Conservation (phyloP, 2,329 filamentous ascomycete species). For the Metarhizium robertsii region DNA sequence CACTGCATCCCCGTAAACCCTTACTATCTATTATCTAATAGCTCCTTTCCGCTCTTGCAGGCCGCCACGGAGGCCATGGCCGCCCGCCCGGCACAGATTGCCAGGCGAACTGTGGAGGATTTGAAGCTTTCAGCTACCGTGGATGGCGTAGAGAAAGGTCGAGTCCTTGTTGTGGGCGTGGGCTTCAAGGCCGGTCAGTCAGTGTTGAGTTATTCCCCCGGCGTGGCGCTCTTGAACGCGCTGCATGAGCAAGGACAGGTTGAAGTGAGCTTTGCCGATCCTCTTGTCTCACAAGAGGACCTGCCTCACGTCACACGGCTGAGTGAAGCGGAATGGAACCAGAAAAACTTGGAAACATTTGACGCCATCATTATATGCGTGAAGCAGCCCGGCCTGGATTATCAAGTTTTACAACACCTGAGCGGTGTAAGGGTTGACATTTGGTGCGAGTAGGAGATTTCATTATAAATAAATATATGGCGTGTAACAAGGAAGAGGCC, state of each 20-base stretch:
- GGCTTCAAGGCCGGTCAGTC: conserved; percentile 42
- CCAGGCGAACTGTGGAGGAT: conserved; percentile 22
- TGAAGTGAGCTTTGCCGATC: not conserved
- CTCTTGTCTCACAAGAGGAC: not conserved
- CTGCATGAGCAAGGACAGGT: not conserved
- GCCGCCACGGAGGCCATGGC: conserved; percentile 34
- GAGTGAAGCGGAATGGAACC: not conserved
- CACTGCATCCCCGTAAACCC: conserved; percentile 50
- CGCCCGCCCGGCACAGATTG: conserved; percentile 29
- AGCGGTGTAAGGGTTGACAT: not conserved
- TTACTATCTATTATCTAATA: conserved; percentile 41
- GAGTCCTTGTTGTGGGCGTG: conserved; percentile 35
- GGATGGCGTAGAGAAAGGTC: conserved; percentile 8
- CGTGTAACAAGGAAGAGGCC: no score
- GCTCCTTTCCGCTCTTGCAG: conserved; percentile 35
- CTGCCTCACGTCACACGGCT: not conserved
- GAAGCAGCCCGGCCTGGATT: not conserved
- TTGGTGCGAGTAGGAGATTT: not conserved
- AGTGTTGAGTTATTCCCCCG: conserved; percentile 36
- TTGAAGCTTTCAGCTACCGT: conserved; percentile 11
- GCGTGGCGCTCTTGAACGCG: conserved; percentile 17
- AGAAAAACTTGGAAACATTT: not conserved
- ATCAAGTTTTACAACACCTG: not conserved
- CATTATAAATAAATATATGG: no score
- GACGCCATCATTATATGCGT: not conserved